Base-by-base conservation (phyloP, 2,329 filamentous ascomycete species). In the Trichoderma semiorbis region DNA sequence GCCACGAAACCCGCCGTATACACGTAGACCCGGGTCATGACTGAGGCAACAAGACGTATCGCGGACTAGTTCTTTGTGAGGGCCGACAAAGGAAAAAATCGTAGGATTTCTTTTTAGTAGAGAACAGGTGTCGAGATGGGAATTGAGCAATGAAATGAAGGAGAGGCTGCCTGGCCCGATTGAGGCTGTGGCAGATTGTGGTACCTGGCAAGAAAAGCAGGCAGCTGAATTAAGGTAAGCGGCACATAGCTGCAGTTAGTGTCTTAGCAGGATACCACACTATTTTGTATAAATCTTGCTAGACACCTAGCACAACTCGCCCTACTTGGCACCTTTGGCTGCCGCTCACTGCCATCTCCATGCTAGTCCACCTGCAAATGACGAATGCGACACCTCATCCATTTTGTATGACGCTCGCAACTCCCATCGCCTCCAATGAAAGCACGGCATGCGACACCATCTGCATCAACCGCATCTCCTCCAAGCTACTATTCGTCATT, bases 11-110 rank as follows among this genome's bases (percentile, higher is more conserved):
- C 83, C 62, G 80, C 76, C 71, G 78, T 78, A 74, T 86, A 86
- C 47, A 85, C 82, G 36, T 78, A 80, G 55, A 80, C 79, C 64
- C 84, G 81, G 47, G 84, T 85, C 84, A 86, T 85, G 71, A 70
- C 75, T 70, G 60, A 64, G 58, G 39, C 50, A 39, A 7, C 30
- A 24, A 24, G 21, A 32, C 7, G 36, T 32, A 68, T 50, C 26
- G 55, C 28, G 5, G 28, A 3, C 66, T 34, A 7, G 24, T 62
- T n/a, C 6, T 26, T 16, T 32, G 39, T 26, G 21, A 55, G 11
- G n/a, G 47, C 11, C 57, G 30, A 16, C 26, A 50, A 16, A 7
- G 8, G 18, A 32, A 62, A 61, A 16, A 53, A 57, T 18, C 4
- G 39, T 18, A 43, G 26, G 24, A 66, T 30, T 47, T 53, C 30